phyloP scores from a whole-genome alignment of 805 yeast genomes.

The Spathaspora girioi region DNA sequence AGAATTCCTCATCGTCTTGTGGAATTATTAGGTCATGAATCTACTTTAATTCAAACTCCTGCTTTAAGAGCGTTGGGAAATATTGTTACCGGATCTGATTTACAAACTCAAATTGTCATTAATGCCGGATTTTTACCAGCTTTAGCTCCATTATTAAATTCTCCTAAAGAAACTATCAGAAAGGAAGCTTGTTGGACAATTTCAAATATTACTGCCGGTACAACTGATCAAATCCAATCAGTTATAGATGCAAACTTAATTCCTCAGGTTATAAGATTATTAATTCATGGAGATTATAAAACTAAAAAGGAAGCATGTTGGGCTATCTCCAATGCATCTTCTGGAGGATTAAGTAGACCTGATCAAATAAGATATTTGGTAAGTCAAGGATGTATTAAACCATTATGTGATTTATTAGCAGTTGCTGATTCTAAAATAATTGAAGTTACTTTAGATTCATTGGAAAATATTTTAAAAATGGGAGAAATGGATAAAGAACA shows the following conservation, averaged over 20 bases:
- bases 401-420: conserved; percentile 86
- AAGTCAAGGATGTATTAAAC: conserved; percentile 93
- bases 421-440: conserved; percentile 89
- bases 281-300: conserved; percentile 82
- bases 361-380: conserved; percentile 93
- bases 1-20: conserved; percentile 93
- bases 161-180: conserved; percentile 87
- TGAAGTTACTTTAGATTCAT: conserved; percentile 92
- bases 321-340: conserved; percentile 97
- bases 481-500: conserved; percentile 91
- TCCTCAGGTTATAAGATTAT: conserved; percentile 83
- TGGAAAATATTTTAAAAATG: conserved; percentile 88
- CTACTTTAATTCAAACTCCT: conserved; percentile 90
- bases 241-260: conserved; percentile 92
- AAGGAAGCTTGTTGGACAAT: conserved; percentile 99
- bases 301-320: conserved; percentile 98
- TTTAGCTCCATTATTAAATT: conserved; percentile 70
- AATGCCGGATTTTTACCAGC: conserved; percentile 91
- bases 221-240: conserved; percentile 91
- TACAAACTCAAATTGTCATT: conserved; percentile 92
- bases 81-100: conserved; percentile 94
- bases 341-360: conserved; percentile 90
- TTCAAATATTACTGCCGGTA: conserved; percentile 97
- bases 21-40: conserved; percentile 80
- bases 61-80: conserved; percentile 97